A percentile compares a stretch with the other conserved stretches of the same genome.
Evolutionary conservation across 2,329 filamentous ascomycete genomes (phyloP).

Genomic region (Cladosporium halotolerans): DNA sequence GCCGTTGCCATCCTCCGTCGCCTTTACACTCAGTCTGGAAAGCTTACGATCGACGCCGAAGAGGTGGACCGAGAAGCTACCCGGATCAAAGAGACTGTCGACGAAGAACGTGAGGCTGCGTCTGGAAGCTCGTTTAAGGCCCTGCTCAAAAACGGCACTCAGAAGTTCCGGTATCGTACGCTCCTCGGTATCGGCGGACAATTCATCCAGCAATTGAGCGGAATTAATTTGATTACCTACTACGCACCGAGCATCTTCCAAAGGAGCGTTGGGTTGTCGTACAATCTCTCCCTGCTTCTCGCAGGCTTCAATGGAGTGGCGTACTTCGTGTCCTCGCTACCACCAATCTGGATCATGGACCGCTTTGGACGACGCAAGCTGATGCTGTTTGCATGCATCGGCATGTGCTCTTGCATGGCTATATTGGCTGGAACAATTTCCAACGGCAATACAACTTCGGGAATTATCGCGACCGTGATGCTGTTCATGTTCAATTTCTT

Average conservation of each 20-base stretch:
- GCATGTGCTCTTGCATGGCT: constrained; percentile 39
- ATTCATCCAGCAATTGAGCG: constrained; percentile 40
- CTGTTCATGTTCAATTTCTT: constrained; percentile 34
- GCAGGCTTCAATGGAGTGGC: constrained; percentile 38
- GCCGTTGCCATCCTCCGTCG: constrained; percentile 25
- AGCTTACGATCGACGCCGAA: constrained; percentile 10
- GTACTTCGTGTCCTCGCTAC: constrained; percentile 34
- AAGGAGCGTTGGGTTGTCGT: constrained; percentile 40
- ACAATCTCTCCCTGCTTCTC: constrained; percentile 41
- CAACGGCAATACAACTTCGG: constrained; percentile 32
- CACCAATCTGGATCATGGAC: constrained; percentile 38
- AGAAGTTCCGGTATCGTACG: constrained; percentile 37
- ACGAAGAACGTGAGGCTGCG: constrained; percentile 37
- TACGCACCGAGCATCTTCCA: constrained; percentile 41
- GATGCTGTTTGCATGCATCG: constrained; percentile 29
- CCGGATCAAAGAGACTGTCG: constrained; percentile 36
- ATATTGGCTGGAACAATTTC: constrained; percentile 41
- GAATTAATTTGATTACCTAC: constrained; percentile 28
- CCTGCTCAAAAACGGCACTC: constrained; percentile 38
- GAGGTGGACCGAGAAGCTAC: constrained; percentile 24
- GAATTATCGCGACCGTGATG: constrained; percentile 38
- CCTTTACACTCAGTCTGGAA: constrained; percentile 23
- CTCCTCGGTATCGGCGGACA: constrained; percentile 40
- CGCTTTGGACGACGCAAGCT: constrained; percentile 32
- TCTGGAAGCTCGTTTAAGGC: constrained; percentile 25